Percentiles rank a stretch among this genome's conserved stretches.
Evolutionary conservation across 352 stramenopile species (phyloP).

Genomic region (Globisporangium ultimum): DNA sequence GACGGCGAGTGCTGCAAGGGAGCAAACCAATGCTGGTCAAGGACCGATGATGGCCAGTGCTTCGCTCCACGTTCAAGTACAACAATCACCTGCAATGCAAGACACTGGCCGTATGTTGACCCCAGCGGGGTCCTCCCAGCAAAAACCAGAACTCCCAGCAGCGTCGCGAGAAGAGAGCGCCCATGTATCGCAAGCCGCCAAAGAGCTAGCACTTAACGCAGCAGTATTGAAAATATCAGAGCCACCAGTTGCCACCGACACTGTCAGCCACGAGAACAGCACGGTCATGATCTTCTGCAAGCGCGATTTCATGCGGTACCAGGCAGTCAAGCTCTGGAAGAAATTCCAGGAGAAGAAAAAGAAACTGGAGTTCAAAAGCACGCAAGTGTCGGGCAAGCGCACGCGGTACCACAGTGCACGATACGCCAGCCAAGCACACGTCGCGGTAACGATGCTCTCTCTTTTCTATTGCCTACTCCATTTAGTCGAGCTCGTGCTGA

Average conservation of each 20-base stretch:
- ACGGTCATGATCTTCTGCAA: conserved; percentile 84
- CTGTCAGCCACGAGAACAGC: conserved; percentile 22
- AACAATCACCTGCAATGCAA: too few relatives aligned
- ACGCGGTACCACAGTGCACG: conserved; percentile 43
- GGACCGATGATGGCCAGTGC: too few relatives aligned
- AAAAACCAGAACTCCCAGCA: too few relatives aligned
- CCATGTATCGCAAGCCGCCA: too few relatives aligned
- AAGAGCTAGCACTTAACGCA: not conserved
- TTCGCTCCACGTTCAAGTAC: too few relatives aligned
- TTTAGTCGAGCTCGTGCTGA: not conserved
- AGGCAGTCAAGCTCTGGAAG: conserved; percentile 62
- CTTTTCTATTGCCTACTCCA: not conserved
- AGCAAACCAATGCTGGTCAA: too few relatives aligned
- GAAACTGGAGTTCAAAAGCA: conserved; percentile 39
- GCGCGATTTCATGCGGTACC: conserved; percentile 75
- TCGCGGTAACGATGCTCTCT: not conserved
- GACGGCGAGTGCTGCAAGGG: too few relatives aligned
- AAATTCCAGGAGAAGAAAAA: conserved; percentile 71
- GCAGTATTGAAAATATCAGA: not conserved
- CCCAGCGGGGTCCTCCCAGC: too few relatives aligned
- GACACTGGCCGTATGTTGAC: too few relatives aligned
- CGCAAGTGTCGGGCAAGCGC: conserved; percentile 45
- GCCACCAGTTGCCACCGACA: not conserved
- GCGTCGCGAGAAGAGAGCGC: too few relatives aligned
- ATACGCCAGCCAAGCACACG: not conserved